Base-by-base conservation (phyloP, 164 flowering plant species). In the Sextonia rubra region DNA sequence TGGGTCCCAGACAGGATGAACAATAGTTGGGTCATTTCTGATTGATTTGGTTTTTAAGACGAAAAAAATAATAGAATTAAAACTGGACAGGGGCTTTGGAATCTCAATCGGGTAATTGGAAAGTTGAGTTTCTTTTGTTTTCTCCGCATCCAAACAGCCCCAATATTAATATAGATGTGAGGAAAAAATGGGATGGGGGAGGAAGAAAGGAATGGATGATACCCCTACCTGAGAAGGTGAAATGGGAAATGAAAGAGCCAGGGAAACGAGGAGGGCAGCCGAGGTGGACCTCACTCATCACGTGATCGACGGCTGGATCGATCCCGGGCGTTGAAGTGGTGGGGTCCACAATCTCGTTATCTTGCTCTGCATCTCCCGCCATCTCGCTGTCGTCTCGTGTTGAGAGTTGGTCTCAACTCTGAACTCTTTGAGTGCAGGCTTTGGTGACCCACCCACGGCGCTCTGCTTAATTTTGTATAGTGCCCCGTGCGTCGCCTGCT, bases 261-360 rank as follows among this genome's bases (percentile, higher is more conserved):
- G 85, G 67, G 60, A 72, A 61, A 68, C 75, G 63, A 26, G 98
- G 92, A 1, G 98, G 96, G 74, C 98, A 91, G 7, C 97, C 97
- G 23, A 91, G 77, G 79, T 91, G 98, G 25, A 94, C 87, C 77
- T 94, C 98, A 79, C 98, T 94, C 98, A 91, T 94, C 80, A 94
- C 97, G 37, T 74, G 82, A 60, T 30, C 65, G 12, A 29, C 24
- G 14, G 24, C n/a, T 30, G 47, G 69, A n/a, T 9, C 64, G 26
- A 61, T 61, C 26, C 64, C 24, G 7, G 24, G 2, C 26, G 25
- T 24, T 26, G 58, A 20, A 52, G 17, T 20, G 58, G 58, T 15
- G n/a, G 58, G 58, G 58, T 17, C 58, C 58, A 3, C n/a, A 18
- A 20, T 20, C 58, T 5, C n/a, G 7, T 52, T 18, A 15, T 52